Base-by-base conservation (phyloP, 2,329 filamentous ascomycete species). In the Rasamsonia emersonii region DNA sequence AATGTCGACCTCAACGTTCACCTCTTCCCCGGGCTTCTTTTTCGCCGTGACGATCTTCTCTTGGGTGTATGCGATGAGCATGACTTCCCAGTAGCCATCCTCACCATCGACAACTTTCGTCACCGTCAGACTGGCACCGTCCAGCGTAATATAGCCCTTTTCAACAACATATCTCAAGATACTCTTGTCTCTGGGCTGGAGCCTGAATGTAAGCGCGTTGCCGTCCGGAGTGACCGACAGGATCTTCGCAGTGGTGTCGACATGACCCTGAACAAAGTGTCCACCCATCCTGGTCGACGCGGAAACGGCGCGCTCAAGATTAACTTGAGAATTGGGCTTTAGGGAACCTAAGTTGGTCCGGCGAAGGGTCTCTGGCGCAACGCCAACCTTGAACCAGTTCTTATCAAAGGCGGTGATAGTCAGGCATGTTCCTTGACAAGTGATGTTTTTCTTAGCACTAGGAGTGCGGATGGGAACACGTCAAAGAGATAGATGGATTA, bases 21-120 rank as follows among this genome's bases (percentile, higher is more conserved):
- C 84, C 30, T 78, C 73, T 4, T 93, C 85, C 2, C 88, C 86
- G 18, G 72, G 63, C 59, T 73, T 68, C 73, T 95, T 95, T 32
- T 66, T 68, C 2, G 83, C 84, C 41, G 86, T 77, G 10, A 93
- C 81, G 10, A 98, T 79, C 59, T 83, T 83, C 61, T 89, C 85
- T 65, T 96, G 91, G 8, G 91, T 95, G 61, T 98, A 98, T 6
- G 83, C 75, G 57, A 98, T 95, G 40, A 98, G 69, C 91, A 98
- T 98, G 30, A 98, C 82, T 71, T 96, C 91, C 64, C 73, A 81
- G 75, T 80, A 95, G 58, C 86, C 93, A 24, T 81, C 79, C 43
- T 77, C 73, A 3, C 54, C 71, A 58, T 95, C 89, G 49, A 89
- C 65, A 18, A 96, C 89, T 44, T 75, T 72, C 2, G 89, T 96